Percentiles rank a stretch among this genome's conserved stretches.
Evolutionary conservation across 108 stramenopile genomes (phyloP).

Genomic region (Cyclotella atomus): DNA sequence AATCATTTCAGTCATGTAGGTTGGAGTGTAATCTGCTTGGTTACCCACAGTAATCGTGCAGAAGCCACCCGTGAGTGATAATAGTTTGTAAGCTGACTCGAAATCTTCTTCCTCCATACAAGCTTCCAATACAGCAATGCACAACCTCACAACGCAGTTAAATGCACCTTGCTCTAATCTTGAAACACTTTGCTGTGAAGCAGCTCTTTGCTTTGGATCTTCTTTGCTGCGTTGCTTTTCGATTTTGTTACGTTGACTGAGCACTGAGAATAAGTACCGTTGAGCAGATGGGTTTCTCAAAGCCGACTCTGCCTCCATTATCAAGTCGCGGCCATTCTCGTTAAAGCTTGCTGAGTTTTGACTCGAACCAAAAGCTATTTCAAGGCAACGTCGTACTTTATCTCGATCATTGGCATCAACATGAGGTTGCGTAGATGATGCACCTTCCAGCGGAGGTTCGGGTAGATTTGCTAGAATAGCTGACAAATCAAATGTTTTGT

Average conservation of each 20-base stretch:
- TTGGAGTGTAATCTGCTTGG: conserved; percentile 44
- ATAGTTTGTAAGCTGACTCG: conserved; percentile 74
- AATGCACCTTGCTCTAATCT: conserved; percentile 71
- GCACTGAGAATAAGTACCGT: conserved; percentile 70
- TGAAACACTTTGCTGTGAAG: conserved; percentile 52
- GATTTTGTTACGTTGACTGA: conserved; percentile 67
- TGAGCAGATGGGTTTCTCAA: conserved; percentile 83
- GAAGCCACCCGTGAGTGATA: conserved; percentile 80
- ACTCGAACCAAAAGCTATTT: conserved; percentile 48
- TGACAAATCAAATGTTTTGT: conserved; percentile 55
- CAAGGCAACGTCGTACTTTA: conserved; percentile 71
- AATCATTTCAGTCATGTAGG: conserved; percentile 79
- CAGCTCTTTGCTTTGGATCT: conserved; percentile 30
- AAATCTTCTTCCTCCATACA: conserved; percentile 79
- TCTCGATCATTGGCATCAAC: conserved; percentile 78
- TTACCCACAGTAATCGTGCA: conserved; percentile 45
- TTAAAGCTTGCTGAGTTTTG: conserved; percentile 41
- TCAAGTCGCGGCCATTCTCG: conserved; percentile 75
- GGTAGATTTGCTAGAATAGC: conserved; percentile 48
- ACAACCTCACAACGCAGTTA: conserved; percentile 73
- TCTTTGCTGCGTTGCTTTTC: conserved; percentile 63
- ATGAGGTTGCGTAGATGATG: conserved; percentile 55
- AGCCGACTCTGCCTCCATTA: conserved; percentile 79
- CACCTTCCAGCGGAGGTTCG: conserved; percentile 43
- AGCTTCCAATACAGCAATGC: conserved; percentile 83